A percentile compares a stretch with the other conserved stretches of the same genome.
phyloP scores from a whole-genome alignment of 768 basidiomycete species.

The Suillus variegatus region DNA sequence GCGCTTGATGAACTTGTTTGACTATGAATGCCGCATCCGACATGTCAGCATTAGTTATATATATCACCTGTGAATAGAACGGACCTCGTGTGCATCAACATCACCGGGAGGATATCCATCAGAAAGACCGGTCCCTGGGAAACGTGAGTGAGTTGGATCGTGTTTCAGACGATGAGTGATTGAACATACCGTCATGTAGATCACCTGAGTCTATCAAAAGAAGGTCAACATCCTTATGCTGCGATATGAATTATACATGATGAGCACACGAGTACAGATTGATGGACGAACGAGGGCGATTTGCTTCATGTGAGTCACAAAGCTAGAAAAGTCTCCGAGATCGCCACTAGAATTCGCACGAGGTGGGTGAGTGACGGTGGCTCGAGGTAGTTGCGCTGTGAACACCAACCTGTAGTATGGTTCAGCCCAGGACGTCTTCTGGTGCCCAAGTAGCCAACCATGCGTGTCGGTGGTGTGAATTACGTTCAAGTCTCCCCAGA shows the following conservation, averaged over 20 bases:
- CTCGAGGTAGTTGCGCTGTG: not conserved
- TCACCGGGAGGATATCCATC: conserved; percentile 74
- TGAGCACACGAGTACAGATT: not conserved
- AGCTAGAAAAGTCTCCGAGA: conserved; percentile 84
- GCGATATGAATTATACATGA: not conserved
- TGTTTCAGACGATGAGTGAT: not conserved
- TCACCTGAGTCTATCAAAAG: conserved; percentile 82
- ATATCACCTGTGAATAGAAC: conserved; percentile 12
- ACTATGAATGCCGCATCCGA: conserved; percentile 34
- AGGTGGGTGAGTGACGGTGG: not conserved
- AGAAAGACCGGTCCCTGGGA: conserved; percentile 70
- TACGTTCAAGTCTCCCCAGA: conserved; percentile 88
- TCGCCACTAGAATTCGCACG: conserved; percentile 42
- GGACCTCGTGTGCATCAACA: conserved; percentile 71
- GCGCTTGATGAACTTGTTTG: conserved; percentile 70
- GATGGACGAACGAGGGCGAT: conserved; percentile 53
- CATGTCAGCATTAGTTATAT: not conserved
- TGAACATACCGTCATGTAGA: conserved; percentile 58
- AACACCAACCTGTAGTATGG: conserved; percentile 63
- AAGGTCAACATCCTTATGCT: conserved; percentile 77
- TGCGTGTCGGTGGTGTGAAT: conserved; percentile 86
- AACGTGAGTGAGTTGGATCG: not conserved
- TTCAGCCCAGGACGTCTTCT: conserved; percentile 70
- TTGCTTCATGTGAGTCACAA: conserved; percentile 79
- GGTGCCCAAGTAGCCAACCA: conserved; percentile 84